Percentiles rank a stretch among this genome's conserved stretches.
Evolutionary conservation across 2,329 filamentous ascomycete species (phyloP).

Genomic region (Arthrinium puccinioides): DNA sequence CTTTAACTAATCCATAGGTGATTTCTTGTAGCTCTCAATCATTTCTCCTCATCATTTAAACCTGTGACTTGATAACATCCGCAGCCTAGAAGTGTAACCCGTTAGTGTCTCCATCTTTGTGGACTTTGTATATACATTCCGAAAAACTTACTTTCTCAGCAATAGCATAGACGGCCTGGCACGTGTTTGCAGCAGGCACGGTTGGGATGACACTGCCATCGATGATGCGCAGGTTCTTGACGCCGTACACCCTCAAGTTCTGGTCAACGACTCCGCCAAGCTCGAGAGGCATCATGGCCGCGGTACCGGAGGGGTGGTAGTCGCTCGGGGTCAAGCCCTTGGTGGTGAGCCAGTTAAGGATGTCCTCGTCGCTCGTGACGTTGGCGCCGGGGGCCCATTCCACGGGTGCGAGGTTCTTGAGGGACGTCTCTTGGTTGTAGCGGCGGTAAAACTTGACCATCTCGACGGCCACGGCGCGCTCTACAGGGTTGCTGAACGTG

Average conservation of each 20-base stretch:
- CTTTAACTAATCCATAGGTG: too few relatives aligned
- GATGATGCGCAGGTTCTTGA: constrained; percentile 32
- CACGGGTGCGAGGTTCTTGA: constrained; percentile 23
- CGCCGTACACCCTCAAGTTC: constrained; percentile 31
- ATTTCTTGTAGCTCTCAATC: too few relatives aligned
- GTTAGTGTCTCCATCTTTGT: too few relatives aligned
- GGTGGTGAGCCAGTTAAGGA: constrained; percentile 11
- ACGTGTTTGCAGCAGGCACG: constrained; percentile 34
- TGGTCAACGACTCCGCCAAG: constrained; percentile 32
- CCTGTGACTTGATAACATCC: constrained; percentile 3
- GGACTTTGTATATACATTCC: too few relatives aligned
- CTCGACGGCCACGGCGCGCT: constrained; percentile 28
- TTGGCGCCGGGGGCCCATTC: constrained; percentile 24
- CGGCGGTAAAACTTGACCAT: constrained; percentile 27
- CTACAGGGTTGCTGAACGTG: constrained; percentile 29
- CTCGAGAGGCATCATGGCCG: constrained; percentile 31
- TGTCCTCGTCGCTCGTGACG: constrained; percentile 24
- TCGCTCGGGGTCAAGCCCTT: background rate
- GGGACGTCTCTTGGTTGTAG: constrained; percentile 27
- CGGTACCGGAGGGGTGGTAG: constrained; percentile 30
- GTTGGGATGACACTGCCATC: constrained; percentile 36
- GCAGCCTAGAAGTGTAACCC: too few relatives aligned
- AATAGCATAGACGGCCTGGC: constrained; percentile 39
- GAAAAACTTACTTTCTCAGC: too few relatives aligned
- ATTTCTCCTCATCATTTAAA: too few relatives aligned